Evolutionary conservation across 1,284 basidiomycete species (phyloP).

Genomic region (Ceratobasidium theobromae): DNA sequence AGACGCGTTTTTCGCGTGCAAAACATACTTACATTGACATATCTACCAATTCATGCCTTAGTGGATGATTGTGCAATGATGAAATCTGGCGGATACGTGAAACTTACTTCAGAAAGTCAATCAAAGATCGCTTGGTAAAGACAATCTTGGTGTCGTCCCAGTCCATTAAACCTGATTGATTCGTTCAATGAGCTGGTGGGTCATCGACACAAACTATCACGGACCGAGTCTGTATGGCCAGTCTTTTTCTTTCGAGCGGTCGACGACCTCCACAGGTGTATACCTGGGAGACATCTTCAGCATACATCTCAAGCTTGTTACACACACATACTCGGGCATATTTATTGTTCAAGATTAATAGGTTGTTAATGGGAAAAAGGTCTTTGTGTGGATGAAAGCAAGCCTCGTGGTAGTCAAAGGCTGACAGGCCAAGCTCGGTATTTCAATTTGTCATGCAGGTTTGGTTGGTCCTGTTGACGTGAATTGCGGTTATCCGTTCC

Average conservation of each 20-base stretch:
- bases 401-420: slow-evolving; percentile 17
- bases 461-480: not conserved
- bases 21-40: slow-evolving; percentile 10
- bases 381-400: not conserved
- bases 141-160: slow-evolving; percentile 37
- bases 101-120: slow-evolving; percentile 36
- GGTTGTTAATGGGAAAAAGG: not conserved
- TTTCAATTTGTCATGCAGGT: not conserved
- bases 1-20: not conserved
- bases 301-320: not conserved
- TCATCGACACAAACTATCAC: not conserved
- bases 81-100: slow-evolving; percentile 9
- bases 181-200: not conserved
- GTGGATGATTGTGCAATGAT: slow-evolving; percentile 21
- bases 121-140: slow-evolving; percentile 35
- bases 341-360: not conserved
- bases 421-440: not conserved
- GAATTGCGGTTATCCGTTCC: not conserved
- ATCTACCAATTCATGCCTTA: slow-evolving; percentile 29
- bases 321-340: slow-evolving; percentile 7
- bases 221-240: slow-evolving; percentile 33
- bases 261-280: slow-evolving; percentile 22
- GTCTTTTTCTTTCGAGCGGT: slow-evolving; percentile 33
- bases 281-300: slow-evolving; percentile 20
- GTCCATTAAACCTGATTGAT: slow-evolving; percentile 30